Conservation (phyloP, 768 basidiomycete species). For the Amanita molliuscula region DNA sequence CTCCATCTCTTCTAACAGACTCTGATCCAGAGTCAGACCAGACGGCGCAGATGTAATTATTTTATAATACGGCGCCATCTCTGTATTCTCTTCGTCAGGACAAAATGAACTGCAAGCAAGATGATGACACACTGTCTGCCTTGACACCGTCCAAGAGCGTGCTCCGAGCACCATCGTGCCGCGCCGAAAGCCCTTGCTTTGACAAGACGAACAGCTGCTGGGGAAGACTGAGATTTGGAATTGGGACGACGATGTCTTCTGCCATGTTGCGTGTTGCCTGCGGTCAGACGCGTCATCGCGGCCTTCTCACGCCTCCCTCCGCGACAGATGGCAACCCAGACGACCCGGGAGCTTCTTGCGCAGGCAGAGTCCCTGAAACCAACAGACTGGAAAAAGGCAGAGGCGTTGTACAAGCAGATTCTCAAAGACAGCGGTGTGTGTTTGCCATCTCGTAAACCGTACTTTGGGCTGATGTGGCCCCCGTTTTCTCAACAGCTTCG, state of each 20-base stretch:
- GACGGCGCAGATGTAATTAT: slow-evolving; percentile 40
- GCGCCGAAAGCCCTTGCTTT: slow-evolving; percentile 43
- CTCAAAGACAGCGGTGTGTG: slow-evolving; percentile 31
- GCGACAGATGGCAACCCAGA: slow-evolving; percentile 11
- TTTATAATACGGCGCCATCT: slow-evolving; percentile 83
- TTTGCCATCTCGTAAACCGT: not conserved
- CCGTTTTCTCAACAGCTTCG: not conserved
- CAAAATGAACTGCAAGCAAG: not conserved
- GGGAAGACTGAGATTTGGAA: slow-evolving; percentile 77
- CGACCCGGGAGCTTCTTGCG: slow-evolving; percentile 36
- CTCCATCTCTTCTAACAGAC: slow-evolving; percentile 49
- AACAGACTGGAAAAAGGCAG: slow-evolving; percentile 50
- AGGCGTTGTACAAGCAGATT: slow-evolving; percentile 66
- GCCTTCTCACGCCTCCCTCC: slow-evolving; percentile 17
- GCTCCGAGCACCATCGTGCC: slow-evolving; percentile 58
- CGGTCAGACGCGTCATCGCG: slow-evolving; percentile 24
- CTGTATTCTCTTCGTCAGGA: slow-evolving; percentile 24
- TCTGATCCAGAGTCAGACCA: slow-evolving; percentile 36
- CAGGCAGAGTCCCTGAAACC: slow-evolving; percentile 42
- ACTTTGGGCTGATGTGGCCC: not conserved
- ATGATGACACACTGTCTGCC: slow-evolving; percentile 54
- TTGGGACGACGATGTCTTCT: slow-evolving; percentile 75
- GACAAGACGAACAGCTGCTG: slow-evolving; percentile 73
- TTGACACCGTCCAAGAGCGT: slow-evolving; percentile 66
- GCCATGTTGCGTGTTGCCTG: slow-evolving; percentile 41